phyloP scores from a whole-genome alignment of 306 rosid species.

The Prunus padus region DNA sequence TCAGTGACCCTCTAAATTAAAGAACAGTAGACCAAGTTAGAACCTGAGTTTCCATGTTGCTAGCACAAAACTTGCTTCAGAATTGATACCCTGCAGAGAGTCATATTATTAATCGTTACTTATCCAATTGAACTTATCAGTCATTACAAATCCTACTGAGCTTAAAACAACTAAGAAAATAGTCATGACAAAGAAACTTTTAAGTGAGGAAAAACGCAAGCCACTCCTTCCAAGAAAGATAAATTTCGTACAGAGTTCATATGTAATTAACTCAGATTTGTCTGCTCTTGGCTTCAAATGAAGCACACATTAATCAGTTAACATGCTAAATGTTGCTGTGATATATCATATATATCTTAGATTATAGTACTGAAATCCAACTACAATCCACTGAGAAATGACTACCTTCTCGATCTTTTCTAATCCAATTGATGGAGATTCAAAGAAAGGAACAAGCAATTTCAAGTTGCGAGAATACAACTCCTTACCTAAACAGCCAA shows the following conservation, averaged over 20 bases:
- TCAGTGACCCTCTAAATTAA: neutral
- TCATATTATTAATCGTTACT: constrained; percentile 8
- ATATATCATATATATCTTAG: neutral
- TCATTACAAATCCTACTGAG: neutral
- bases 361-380: constrained; percentile 22
- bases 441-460: constrained; percentile 93
- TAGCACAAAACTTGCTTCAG: constrained; percentile 45
- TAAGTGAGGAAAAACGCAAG: neutral
- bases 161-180: neutral
- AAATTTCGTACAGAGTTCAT: neutral
- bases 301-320: neutral
- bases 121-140: neutral
- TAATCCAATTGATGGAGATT: constrained; percentile 62
- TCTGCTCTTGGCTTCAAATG: neutral
- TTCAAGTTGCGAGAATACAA: constrained; percentile 86
- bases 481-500: constrained; percentile 63
- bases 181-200: neutral
- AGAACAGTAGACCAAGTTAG: constrained; percentile 18
- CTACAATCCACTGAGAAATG: constrained; percentile 11
- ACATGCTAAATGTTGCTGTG: neutral
- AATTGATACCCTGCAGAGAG: constrained; percentile 49
- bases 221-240: neutral
- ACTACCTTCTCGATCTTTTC: constrained; percentile 72
- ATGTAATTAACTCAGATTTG: neutral
- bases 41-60: constrained; percentile 93